Conservation (phyloP, 169 alveolate species). For the Cyclospora cayetanensis region DNA sequence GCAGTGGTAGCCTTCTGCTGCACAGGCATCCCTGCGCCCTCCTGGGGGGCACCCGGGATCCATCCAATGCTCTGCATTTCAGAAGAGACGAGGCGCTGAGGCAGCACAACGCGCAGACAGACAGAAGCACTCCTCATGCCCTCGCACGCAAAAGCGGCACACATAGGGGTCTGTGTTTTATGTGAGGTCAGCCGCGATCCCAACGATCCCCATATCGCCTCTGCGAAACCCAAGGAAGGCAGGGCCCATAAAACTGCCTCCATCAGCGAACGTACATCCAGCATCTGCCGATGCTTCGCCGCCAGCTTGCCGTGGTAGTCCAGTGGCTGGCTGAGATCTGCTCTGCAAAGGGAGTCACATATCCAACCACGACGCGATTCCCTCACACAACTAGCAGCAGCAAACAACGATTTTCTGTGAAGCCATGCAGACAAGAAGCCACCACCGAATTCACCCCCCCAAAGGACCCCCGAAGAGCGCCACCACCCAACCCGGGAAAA, state of each 20-base stretch:
- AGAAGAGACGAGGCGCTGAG: constrained; percentile 23
- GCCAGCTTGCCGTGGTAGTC: constrained; percentile 71
- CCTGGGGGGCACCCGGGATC: neutral
- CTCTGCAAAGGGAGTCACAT: constrained; percentile 36
- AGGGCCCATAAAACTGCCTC: too few species aligned
- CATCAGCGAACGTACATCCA: constrained; percentile 42
- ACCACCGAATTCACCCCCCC: neutral
- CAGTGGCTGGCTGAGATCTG: constrained; percentile 48
- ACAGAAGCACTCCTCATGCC: too few species aligned
- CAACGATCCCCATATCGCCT: too few species aligned
- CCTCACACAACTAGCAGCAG: neutral
- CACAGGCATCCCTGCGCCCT: neutral
- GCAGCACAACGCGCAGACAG: too few species aligned
- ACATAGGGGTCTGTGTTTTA: too few species aligned
- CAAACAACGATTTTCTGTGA: neutral
- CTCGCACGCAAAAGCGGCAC: too few species aligned
- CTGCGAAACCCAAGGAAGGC: too few species aligned
- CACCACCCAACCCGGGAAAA: too few species aligned
- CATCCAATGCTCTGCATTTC: constrained; percentile 41
- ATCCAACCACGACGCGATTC: neutral
- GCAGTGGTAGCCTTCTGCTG: neutral
- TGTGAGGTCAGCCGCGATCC: too few species aligned
- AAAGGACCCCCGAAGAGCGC: neutral
- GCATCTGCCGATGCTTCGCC: constrained; percentile 62
- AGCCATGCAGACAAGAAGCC: too few species aligned